These are phyloP conservation scores for Oryza nivara DNA, from an alignment of 176 grass and related monocot species.

Conservation along the genomic window DNA sequence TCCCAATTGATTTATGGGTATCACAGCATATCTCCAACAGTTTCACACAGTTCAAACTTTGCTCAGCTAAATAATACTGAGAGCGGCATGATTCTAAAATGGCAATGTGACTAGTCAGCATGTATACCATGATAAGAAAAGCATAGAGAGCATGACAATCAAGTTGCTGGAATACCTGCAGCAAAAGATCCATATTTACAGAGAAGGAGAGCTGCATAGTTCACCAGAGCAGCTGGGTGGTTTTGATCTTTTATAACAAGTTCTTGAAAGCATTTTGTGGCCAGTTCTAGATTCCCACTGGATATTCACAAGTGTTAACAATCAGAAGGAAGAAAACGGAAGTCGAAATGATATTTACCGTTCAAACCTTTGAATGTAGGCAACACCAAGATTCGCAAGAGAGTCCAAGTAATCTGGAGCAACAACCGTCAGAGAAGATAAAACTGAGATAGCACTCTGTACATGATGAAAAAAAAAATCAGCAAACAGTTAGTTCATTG, in stretches of 20 bases:
- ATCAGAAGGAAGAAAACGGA: constrained; percentile 25
- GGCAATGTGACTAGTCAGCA: not conserved
- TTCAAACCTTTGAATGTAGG: constrained; percentile 84
- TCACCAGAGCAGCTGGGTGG: constrained; percentile 91
- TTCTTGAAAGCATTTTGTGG: constrained; percentile 91
- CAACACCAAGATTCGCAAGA: constrained; percentile 88
- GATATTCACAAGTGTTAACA: constrained; percentile 49
- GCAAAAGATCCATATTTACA: constrained; percentile 81
- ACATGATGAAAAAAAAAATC: constrained; percentile 47
- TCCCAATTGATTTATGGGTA: constrained; percentile 11
- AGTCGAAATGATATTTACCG: constrained; percentile 27
- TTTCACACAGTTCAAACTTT: constrained; percentile 2
- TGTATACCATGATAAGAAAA: constrained; percentile 11
- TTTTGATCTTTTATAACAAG: constrained; percentile 96
- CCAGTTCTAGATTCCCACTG: constrained; percentile 78
- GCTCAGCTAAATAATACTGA: not conserved
- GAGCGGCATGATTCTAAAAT: not conserved
- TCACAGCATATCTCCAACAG: not conserved
- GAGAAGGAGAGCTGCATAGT: constrained; percentile 87
- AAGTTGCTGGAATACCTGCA: constrained; percentile 58
- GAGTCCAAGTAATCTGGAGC: constrained; percentile 91
- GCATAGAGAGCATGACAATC: constrained; percentile 29
- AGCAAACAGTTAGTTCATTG: constrained; percentile 33
- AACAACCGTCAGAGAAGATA: constrained; percentile 72
- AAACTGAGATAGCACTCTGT: constrained; percentile 94